Percentiles rank a stretch among this genome's conserved stretches.
phyloP scores from a whole-genome alignment of 768 basidiomycete species.

The Mycena metata region DNA sequence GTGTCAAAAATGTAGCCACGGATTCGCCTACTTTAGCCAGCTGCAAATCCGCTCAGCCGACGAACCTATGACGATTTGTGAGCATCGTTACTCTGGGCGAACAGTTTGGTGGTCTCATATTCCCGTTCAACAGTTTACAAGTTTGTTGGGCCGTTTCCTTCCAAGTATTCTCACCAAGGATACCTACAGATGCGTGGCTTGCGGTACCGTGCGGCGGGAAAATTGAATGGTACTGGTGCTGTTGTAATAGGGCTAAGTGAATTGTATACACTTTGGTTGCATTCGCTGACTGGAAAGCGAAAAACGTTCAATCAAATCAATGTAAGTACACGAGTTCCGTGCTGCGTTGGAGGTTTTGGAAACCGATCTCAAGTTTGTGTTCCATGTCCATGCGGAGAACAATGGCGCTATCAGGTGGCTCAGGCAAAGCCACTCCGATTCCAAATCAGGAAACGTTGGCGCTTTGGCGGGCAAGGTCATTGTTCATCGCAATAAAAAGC shows the following conservation, averaged over 20 bases:
- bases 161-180: neutral
- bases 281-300: neutral
- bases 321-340: too few species aligned
- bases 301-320: neutral
- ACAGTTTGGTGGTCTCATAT: too few species aligned
- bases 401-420: too few species aligned
- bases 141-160: neutral
- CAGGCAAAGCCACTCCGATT: neutral
- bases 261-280: neutral
- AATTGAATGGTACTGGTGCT: constrained; percentile 5
- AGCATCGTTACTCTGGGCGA: too few species aligned
- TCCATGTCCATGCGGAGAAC: too few species aligned
- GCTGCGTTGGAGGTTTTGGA: neutral
- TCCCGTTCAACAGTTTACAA: constrained; percentile 10
- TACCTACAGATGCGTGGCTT: constrained; percentile 10
- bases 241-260: neutral
- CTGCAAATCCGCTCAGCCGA: constrained; percentile 32
- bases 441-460: constrained; percentile 16
- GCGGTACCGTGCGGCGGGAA: constrained; percentile 26
- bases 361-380: too few species aligned
- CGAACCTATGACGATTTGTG: constrained; percentile 34
- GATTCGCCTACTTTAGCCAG: constrained; percentile 30
- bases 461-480: constrained; percentile 10
- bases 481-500: constrained; percentile 21
- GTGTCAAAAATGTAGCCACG: constrained; percentile 32